These are phyloP conservation scores for Pseudocercospora crystallina DNA, from an alignment of 2,329 filamentous ascomycete genomes.

Conservation along the genomic window DNA sequence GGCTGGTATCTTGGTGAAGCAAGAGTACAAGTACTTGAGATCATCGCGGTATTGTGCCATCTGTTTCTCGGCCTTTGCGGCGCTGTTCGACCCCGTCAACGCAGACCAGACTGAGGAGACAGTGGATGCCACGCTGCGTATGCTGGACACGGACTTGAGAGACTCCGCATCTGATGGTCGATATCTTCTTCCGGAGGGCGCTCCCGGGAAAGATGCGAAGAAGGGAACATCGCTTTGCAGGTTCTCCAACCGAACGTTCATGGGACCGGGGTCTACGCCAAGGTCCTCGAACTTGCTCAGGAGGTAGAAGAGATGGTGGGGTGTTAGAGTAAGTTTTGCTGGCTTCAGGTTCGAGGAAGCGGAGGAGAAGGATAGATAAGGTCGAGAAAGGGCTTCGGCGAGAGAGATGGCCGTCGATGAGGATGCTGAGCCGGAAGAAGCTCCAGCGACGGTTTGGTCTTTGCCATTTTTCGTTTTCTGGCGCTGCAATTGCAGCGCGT, in stretches of 20 bases:
- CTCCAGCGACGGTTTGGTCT: conserved; percentile 34
- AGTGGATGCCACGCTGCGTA: conserved; percentile 94
- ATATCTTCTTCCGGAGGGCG: conserved; percentile 67
- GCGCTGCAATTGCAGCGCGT: conserved; percentile 83
- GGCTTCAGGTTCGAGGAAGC: conserved; percentile 71
- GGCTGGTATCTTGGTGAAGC: conserved; percentile 97
- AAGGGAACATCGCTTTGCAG: conserved; percentile 85
- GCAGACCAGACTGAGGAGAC: conserved; percentile 93
- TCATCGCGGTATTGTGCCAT: conserved; percentile 83
- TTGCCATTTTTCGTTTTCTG: conserved; percentile 65
- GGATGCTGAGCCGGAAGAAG: conserved; percentile 58
- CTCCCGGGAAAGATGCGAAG: conserved; percentile 92
- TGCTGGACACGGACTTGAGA: conserved; percentile 92
- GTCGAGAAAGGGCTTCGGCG: conserved; percentile 82
- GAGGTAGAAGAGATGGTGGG: conserved; percentile 95
- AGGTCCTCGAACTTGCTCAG: conserved; percentile 94
- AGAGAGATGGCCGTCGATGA: conserved; percentile 72
- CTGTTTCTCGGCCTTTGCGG: conserved; percentile 82
- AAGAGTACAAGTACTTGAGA: conserved; percentile 93
- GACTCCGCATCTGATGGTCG: conserved; percentile 82
- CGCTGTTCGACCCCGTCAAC: conserved; percentile 78
- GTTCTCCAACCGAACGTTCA: conserved; percentile 94
- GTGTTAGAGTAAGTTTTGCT: conserved; percentile 86
- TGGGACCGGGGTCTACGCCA: conserved; percentile 84
- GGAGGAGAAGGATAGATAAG: conserved; percentile 80